phyloP scores from a whole-genome alignment of 176 grass and related monocot species.

The maize (Zea mays) region Zm-B73-REFERENCE-NAM-5.0 NC_050099.1:3368001-3368500 shows the following conservation, averaged over 20 bases:
- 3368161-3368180: constrained; percentile 63
- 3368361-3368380: constrained; percentile 28
- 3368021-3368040: constrained; percentile 60
- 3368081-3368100: constrained; percentile 63
- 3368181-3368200: constrained; percentile 29
- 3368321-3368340: background rate
- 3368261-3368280: background rate
- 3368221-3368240: constrained; percentile 22
- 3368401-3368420: constrained; percentile 41
- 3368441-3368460: constrained; percentile 9
- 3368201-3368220: background rate
- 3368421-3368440: background rate
- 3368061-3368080: constrained; percentile 71
- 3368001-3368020: background rate
- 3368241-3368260: background rate
- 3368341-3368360: constrained; percentile 29
- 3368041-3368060: constrained; percentile 70
- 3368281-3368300: constrained; percentile 36
- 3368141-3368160: constrained; percentile 77
- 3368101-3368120: constrained; percentile 67
- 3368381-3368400: constrained; percentile 39
- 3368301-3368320: constrained; percentile 48
- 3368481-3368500: background rate
- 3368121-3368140: constrained; percentile 75
- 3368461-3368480: constrained; percentile 12